Conservation (phyloP, 176 grass and related monocot species). For the Paspalum notatum region DNA sequence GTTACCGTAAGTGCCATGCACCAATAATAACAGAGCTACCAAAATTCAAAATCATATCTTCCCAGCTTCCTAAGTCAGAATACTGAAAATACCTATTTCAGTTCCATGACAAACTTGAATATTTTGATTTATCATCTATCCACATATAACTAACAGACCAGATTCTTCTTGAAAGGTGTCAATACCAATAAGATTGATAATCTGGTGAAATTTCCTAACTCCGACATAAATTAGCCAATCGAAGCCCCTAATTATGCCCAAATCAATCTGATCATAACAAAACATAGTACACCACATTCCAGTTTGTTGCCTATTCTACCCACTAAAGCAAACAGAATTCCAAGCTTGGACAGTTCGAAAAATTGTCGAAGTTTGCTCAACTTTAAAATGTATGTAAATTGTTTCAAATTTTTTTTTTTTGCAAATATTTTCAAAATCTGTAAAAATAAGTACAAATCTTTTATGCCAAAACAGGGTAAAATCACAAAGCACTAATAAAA, state of each 20-base stretch:
- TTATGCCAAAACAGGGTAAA: too few species aligned
- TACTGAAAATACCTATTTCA: neutral
- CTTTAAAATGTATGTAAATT: too few species aligned
- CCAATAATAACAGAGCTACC: neutral
- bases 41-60: neutral
- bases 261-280: neutral
- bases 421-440: too few species aligned
- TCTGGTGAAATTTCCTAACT: neutral
- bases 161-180: conserved; percentile 13
- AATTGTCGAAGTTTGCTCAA: too few species aligned
- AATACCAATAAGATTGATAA: neutral
- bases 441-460: too few species aligned
- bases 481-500: too few species aligned
- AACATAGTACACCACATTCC: conserved; percentile 18
- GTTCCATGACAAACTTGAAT: conserved; percentile 3
- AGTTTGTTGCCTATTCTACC: neutral
- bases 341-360: neutral
- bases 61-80: neutral
- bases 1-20: neutral
- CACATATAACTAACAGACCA: conserved; percentile 1
- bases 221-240: conserved; percentile 21
- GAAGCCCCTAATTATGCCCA: neutral
- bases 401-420: too few species aligned
- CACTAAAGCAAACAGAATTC: neutral
- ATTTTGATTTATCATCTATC: conserved; percentile 8